Percentiles rank a stretch among this genome's conserved stretches.
Conservation (phyloP, 2,329 filamentous ascomycete genomes). For the Thermothelomyces thermophilus region DNA sequence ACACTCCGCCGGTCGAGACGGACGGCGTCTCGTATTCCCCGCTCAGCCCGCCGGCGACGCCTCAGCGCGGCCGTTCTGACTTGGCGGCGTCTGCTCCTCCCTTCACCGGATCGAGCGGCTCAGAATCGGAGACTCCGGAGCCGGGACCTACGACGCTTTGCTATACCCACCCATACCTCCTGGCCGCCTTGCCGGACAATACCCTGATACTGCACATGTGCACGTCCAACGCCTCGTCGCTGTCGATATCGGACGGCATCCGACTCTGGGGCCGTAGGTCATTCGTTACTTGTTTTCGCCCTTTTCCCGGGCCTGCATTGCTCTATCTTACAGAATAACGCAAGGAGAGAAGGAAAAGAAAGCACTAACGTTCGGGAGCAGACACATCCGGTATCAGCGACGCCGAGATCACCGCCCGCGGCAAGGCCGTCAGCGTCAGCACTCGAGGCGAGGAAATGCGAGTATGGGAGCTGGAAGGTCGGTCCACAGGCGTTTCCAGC, state of each 20-base stretch:
- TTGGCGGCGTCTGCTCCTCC: not conserved
- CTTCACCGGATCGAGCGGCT: not conserved
- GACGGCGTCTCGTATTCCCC: slow-evolving; percentile 8
- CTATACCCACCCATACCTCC: slow-evolving; percentile 75
- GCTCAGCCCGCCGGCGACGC: slow-evolving; percentile 25
- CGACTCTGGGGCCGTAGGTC: slow-evolving; percentile 66
- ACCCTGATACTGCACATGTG: slow-evolving; percentile 78
- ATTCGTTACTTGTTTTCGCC: too few species aligned
- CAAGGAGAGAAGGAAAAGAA: too few species aligned
- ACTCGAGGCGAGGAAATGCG: slow-evolving; percentile 70
- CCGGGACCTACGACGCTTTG: slow-evolving; percentile 56
- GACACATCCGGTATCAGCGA: slow-evolving; percentile 81
- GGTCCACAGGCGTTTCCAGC: slow-evolving; percentile 34
- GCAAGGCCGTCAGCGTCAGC: slow-evolving; percentile 87
- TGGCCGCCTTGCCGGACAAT: slow-evolving; percentile 80
- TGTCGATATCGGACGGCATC: slow-evolving; percentile 66
- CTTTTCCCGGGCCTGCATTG: too few species aligned
- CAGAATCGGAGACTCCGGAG: not conserved
- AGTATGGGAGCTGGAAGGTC: slow-evolving; percentile 83
- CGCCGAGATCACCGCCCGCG: slow-evolving; percentile 74
- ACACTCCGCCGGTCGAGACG: slow-evolving; percentile 27
- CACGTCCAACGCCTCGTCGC: slow-evolving; percentile 58
- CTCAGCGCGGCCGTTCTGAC: slow-evolving; percentile 15
- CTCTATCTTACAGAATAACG: too few species aligned
- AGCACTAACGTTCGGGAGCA: too few species aligned